These are phyloP conservation scores for Quillaja saponaria DNA, from an alignment of 306 rosid genomes.

Conservation along the genomic window DNA sequence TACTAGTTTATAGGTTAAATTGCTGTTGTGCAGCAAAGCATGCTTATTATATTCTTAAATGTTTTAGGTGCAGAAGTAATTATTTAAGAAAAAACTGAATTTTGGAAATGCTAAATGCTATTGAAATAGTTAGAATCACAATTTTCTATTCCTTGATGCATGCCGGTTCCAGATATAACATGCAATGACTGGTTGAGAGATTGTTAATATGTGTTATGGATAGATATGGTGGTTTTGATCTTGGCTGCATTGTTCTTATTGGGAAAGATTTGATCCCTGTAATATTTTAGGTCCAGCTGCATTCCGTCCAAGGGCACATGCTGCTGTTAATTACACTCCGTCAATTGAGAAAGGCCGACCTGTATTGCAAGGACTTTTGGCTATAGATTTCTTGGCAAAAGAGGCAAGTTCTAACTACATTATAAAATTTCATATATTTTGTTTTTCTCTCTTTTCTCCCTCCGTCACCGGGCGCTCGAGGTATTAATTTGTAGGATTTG, in stretches of 20 bases:
- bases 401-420: conserved; percentile 61
- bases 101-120: conserved; percentile 6
- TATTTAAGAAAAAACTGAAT: conserved; percentile 15
- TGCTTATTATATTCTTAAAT: not conserved
- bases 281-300: conserved; percentile 92
- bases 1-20: conserved; percentile 1
- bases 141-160: conserved; percentile 1
- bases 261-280: conserved; percentile 28
- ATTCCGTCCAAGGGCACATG: conserved; percentile 94
- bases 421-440: conserved; percentile 15
- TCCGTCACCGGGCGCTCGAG: too few relatives aligned
- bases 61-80: conserved; percentile 15
- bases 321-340: conserved; percentile 68
- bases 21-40: conserved; percentile 17
- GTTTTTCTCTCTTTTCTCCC: conserved; percentile 24
- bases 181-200: conserved; percentile 22
- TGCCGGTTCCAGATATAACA: not conserved
- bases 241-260: conserved; percentile 15
- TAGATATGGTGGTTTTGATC: not conserved
- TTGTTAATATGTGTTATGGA: conserved; percentile 23
- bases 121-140: too few relatives aligned
- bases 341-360: conserved; percentile 96
- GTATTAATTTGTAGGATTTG: too few relatives aligned
- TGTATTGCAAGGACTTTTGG: conserved; percentile 92
- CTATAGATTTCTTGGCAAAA: conserved; percentile 87